Evolutionary conservation across 2,329 filamentous ascomycete genomes (phyloP), one percentile per base, ranked within the genome.

Genomic region (Calcarisporium arbuscula): DNA sequence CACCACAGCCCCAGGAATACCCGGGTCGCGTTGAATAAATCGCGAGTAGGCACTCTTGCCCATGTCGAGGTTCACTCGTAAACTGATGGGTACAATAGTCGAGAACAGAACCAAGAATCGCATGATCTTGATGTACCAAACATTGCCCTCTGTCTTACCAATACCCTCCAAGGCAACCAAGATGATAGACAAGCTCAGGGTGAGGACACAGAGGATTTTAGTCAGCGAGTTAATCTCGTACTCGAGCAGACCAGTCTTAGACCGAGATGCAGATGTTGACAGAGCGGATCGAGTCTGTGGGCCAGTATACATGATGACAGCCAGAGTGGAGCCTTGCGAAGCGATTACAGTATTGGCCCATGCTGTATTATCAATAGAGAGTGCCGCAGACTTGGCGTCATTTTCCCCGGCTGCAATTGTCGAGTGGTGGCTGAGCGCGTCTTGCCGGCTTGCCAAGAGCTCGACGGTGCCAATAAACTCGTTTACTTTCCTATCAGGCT

Each of bases 281-380:
- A 98, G 70, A 6, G 92, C 89, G 18, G 94, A 94, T 39, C 94
- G 79, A 3, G 92, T 98, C 58, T 98, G 86, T 1, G 87, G 81
- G 1, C 92, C 94, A 5, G 92, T 96, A 57, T 98, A 98, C 42
- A 98, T 72, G 32, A 98, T 85, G 2, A 89, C 86, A 3, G 89
- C 90, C 39, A 95, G 70, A 0, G 92, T 92, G 5, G 77, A 85
- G 2, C 85, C 90, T 55, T 89, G 92, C 2, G 90, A 96, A 2
- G 92, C 92, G 40, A 98, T 83, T 17, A 98, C 85, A 0, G 92
- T 98, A 54, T 96, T 98, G 14, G 90, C 90, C 92, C 94, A 98
- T 8, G 94, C 92, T 7, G 92, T 96, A 53, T 98, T 95, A 60
- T 98, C 92, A 43, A 98, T 95, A 2, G 78, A 86, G 23, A 98